A percentile compares a stretch with the other conserved stretches of the same genome.
Conservation (phyloP, 1,139 yeast species). For the Yamadazyma sp. region DNA sequence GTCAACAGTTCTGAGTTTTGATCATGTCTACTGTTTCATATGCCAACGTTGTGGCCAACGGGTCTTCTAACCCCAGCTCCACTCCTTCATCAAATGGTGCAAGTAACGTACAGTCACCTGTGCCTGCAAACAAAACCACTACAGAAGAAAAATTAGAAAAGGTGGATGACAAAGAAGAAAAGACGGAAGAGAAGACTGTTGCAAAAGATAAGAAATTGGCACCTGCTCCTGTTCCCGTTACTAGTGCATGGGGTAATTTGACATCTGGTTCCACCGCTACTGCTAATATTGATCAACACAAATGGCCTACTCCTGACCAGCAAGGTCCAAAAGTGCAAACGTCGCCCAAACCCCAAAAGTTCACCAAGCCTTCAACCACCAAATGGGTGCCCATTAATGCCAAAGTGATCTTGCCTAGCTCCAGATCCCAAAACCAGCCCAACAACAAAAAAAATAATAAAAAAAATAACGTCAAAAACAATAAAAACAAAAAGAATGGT, state of each 20-base stretch:
- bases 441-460: conserved; percentile 16
- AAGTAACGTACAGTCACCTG: conserved; percentile 9
- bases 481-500: conserved; percentile 25
- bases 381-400: conserved; percentile 92
- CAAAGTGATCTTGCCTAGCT: conserved; percentile 51
- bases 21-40: conserved; percentile 22
- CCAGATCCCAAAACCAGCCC: conserved; percentile 14
- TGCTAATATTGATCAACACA: conserved; percentile 42
- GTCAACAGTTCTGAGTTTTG: background rate
- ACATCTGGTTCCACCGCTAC: conserved; percentile 22
- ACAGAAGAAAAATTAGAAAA: conserved; percentile 1
- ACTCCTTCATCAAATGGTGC: conserved; percentile 6
- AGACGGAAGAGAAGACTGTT: conserved; percentile 13
- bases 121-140: conserved; percentile 14
- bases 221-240: conserved; percentile 77
- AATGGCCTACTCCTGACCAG: conserved; percentile 62
- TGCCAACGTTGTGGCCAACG: conserved; percentile 45
- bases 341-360: conserved; percentile 44
- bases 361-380: conserved; percentile 61
- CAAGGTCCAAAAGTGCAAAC: conserved; percentile 15
- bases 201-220: conserved; percentile 43
- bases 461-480: conserved; percentile 35
- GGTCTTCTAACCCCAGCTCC: conserved; percentile 12
- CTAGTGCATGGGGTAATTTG: conserved; percentile 64
- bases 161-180: conserved; percentile 5